These are phyloP conservation scores for Aspergillus sergii DNA, from an alignment of 2,329 filamentous ascomycete species.

Conservation along the genomic window DNA sequence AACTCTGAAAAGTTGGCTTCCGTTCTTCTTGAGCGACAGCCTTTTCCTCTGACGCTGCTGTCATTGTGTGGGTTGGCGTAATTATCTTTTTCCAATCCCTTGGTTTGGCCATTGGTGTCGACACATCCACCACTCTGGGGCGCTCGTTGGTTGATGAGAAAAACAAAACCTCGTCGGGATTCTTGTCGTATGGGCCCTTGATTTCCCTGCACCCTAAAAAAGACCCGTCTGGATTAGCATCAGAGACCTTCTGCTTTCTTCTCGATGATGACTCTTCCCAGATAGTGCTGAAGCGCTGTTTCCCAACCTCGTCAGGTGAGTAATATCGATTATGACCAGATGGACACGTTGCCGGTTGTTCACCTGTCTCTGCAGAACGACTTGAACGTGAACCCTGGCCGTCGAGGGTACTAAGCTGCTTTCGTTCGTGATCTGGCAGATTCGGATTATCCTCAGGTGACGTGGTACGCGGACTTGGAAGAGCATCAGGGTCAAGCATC, in stretches of 20 bases:
- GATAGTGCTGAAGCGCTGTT: constrained; percentile 39
- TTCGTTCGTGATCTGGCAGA: constrained; percentile 25
- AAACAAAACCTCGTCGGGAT: constrained; percentile 41
- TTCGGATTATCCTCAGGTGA: constrained; percentile 34
- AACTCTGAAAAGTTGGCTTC: constrained; percentile 36
- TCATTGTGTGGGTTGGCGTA: constrained; percentile 8
- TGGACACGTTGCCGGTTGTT: constrained; percentile 5
- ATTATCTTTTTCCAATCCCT: constrained; percentile 21
- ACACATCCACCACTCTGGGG: constrained; percentile 25
- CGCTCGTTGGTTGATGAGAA: constrained; percentile 34
- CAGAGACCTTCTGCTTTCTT: constrained; percentile 22
- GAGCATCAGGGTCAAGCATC: constrained; percentile 35
- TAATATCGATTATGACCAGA: constrained; percentile 33
- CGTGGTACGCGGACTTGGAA: constrained; percentile 34
- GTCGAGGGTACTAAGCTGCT: constrained; percentile 19
- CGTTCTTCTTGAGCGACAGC: constrained; percentile 29
- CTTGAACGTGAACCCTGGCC: constrained; percentile 22
- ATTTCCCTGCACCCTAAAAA: constrained; percentile 47
- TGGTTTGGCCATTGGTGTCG: constrained; percentile 25
- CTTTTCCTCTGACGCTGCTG: constrained; percentile 22
- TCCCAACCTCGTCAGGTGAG: constrained; percentile 43
- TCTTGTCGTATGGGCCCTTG: constrained; percentile 35
- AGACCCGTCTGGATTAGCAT: constrained; percentile 35
- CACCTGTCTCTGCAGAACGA: constrained; percentile 11
- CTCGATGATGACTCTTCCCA: constrained; percentile 35